Evolutionary conservation across 306 rosid species (phyloP).

Genomic region (Acacia confusa): DNA sequence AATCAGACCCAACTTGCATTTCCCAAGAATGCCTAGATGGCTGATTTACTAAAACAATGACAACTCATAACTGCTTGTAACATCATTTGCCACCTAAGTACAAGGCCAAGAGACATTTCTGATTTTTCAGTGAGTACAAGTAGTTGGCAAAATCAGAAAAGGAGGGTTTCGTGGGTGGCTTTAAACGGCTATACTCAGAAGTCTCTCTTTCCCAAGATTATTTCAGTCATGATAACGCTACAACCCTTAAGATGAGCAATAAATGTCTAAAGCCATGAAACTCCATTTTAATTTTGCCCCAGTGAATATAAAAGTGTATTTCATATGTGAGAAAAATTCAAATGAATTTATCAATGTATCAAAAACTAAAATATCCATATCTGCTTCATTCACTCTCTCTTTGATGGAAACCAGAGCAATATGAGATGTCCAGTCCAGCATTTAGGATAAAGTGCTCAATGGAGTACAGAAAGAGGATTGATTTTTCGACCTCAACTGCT

Average conservation of each 20-base stretch:
- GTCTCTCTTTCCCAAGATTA: neutral
- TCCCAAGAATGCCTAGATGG: neutral
- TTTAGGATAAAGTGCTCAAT: neutral
- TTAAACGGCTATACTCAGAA: neutral
- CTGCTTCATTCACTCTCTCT: neutral
- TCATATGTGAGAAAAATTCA: neutral
- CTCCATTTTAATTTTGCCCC: neutral
- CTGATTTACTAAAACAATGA: neutral
- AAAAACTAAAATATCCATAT: neutral
- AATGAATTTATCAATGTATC: neutral
- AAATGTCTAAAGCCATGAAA: neutral
- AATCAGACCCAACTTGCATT: conserved; percentile 6
- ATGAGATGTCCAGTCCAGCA: neutral
- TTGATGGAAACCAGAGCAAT: neutral
- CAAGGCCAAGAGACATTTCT: neutral
- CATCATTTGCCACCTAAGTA: neutral
- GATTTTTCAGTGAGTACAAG: neutral
- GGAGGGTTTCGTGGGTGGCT: neutral
- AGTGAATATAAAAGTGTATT: neutral
- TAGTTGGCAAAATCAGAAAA: neutral
- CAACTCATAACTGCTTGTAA: neutral
- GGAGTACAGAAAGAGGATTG: neutral
- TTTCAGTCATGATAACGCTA: neutral
- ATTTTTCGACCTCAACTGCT: neutral
- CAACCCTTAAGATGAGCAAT: neutral